Conservation (phyloP, 2,329 filamentous ascomycete species). For the Incumbomyces lentus region DNA sequence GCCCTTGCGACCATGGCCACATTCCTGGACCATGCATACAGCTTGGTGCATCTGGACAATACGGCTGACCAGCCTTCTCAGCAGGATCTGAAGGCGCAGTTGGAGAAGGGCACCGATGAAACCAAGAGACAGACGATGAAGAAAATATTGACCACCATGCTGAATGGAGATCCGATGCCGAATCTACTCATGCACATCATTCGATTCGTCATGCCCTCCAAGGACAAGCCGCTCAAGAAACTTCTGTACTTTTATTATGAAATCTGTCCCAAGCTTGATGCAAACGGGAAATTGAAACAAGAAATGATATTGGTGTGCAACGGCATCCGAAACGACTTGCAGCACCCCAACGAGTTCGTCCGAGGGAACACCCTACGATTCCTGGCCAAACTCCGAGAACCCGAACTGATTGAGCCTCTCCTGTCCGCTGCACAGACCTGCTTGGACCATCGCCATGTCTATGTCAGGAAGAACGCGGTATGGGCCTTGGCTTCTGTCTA, state of each 20-base stretch:
- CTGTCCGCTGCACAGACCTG: constrained; percentile 85
- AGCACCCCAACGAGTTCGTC: constrained; percentile 97
- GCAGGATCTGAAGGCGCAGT: constrained; percentile 82
- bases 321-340: constrained; percentile 92
- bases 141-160: constrained; percentile 82
- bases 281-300: constrained; percentile 89
- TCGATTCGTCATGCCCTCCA: constrained; percentile 98
- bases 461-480: constrained; percentile 96
- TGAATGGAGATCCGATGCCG: constrained; percentile 94
- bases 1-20: constrained; percentile 61
- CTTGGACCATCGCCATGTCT: constrained; percentile 90
- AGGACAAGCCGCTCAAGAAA: constrained; percentile 94
- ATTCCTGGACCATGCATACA: constrained; percentile 91
- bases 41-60: constrained; percentile 96
- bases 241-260: constrained; percentile 99
- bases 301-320: constrained; percentile 99
- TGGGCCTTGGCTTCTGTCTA: constrained; percentile 90
- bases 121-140: constrained; percentile 93
- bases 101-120: constrained; percentile 90
- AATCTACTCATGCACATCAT: constrained; percentile 98
- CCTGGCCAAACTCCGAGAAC: constrained; percentile 88
- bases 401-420: constrained; percentile 91
- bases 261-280: constrained; percentile 80
- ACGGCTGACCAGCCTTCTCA: constrained; percentile 80
- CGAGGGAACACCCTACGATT: constrained; percentile 97